Conservation (phyloP, 768 basidiomycete genomes). For the Tricholoma flavovirens region DNA sequence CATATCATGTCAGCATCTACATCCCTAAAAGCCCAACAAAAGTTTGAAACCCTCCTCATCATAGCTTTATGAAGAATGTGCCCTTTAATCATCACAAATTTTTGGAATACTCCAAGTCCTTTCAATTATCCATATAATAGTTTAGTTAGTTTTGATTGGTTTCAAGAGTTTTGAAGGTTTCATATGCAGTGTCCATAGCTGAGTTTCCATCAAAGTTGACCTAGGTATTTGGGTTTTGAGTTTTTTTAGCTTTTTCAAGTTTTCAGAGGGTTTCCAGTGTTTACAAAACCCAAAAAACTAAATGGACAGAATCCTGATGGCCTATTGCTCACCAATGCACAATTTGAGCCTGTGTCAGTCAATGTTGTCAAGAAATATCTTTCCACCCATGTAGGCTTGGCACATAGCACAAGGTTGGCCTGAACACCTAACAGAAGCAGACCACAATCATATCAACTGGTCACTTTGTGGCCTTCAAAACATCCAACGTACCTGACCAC, state of each 20-base stretch:
- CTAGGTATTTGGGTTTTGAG: not conserved
- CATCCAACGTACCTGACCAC: constrained; percentile 2
- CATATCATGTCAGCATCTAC: not conserved
- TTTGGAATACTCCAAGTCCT: not conserved
- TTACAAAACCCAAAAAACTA: not conserved
- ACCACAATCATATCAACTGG: too few relatives aligned
- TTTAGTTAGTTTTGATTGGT: not conserved
- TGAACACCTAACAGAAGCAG: too few relatives aligned
- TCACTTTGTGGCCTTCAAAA: constrained; percentile 6
- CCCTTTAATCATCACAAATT: not conserved
- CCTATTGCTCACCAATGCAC: too few relatives aligned
- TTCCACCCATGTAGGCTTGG: too few relatives aligned
- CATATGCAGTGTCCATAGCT: not conserved
- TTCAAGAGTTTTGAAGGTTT: not conserved
- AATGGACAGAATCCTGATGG: not conserved
- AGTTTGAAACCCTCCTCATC: not conserved
- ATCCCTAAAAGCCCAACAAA: not conserved
- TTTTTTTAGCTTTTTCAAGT: not conserved
- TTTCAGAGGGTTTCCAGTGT: not conserved
- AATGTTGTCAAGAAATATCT: too few relatives aligned
- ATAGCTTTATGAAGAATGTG: not conserved
- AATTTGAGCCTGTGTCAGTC: too few relatives aligned
- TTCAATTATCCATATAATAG: not conserved
- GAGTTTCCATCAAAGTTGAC: not conserved
- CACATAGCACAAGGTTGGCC: too few relatives aligned